A percentile compares a stretch with the other conserved stretches of the same genome.
Conservation (phyloP, 192 early-diverging fungal genomes). For the Helicostylum pulchrum region DNA sequence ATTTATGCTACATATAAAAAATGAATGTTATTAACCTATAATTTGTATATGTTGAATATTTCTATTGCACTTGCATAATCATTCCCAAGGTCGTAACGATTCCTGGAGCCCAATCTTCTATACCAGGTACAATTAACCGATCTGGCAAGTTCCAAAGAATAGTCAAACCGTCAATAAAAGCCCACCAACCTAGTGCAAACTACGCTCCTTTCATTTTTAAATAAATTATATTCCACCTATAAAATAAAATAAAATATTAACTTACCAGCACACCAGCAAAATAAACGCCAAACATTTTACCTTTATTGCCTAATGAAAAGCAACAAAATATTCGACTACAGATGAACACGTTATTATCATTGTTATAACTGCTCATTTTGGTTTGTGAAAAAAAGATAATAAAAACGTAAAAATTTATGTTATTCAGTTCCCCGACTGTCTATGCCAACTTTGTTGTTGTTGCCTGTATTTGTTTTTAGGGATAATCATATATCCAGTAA, state of each 20-base stretch:
- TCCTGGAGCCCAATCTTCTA: constrained; percentile 31
- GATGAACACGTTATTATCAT: constrained; percentile 16
- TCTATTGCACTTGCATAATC: constrained; percentile 13
- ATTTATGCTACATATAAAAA: neutral
- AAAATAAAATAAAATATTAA: neutral
- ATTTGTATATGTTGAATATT: neutral
- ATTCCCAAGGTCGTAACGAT: constrained; percentile 19
- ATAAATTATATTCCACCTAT: neutral
- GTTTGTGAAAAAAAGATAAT: too few relatives aligned
- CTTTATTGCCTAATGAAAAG: constrained; percentile 14
- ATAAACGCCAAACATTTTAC: constrained; percentile 20
- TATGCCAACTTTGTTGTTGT: too few relatives aligned
- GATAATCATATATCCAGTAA: too few relatives aligned
- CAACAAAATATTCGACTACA: constrained; percentile 20
- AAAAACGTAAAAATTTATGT: too few relatives aligned
- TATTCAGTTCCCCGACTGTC: too few relatives aligned
- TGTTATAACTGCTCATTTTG: constrained; percentile 1
- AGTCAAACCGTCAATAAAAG: constrained; percentile 23
- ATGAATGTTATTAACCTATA: neutral
- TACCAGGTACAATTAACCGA: constrained; percentile 1
- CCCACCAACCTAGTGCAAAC: constrained; percentile 30
- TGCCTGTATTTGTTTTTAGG: too few relatives aligned
- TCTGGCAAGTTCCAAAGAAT: neutral
- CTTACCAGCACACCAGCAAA: constrained; percentile 24
- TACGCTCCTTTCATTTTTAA: neutral